Percentiles rank a stretch among this genome's conserved stretches.
These are phyloP conservation scores for Botryotinia narcissicola DNA, from an alignment of 2,329 filamentous ascomycete species.

Conservation along the genomic window DNA sequence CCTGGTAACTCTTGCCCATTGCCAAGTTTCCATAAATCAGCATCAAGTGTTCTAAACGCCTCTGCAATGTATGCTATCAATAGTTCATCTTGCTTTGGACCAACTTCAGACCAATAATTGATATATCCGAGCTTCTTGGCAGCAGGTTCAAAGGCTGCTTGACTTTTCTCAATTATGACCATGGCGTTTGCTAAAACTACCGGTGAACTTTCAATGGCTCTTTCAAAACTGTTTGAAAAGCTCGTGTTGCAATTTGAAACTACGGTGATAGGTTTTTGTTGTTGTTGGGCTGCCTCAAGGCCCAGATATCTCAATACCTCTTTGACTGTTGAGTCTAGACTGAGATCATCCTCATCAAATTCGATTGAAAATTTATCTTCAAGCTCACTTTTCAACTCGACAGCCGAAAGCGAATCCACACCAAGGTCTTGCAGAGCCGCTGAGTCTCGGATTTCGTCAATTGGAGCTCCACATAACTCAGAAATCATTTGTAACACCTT, in stretches of 20 bases:
- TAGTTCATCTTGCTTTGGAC: conserved; percentile 2
- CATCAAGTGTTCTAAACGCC: conserved; percentile 36
- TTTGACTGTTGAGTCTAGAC: conserved; percentile 6
- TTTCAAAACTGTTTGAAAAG: too few species aligned
- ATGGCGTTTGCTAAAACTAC: neutral
- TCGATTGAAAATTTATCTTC: neutral
- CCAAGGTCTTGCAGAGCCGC: conserved; percentile 1
- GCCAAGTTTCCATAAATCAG: conserved; percentile 26
- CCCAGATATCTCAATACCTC: neutral
- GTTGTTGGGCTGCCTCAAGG: neutral
- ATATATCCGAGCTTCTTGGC: neutral
- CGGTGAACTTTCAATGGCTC: neutral
- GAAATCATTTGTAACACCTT: neutral
- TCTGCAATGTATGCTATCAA: conserved; percentile 34
- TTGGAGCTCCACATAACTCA: neutral
- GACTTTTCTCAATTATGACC: neutral
- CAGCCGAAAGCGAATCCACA: conserved; percentile 1
- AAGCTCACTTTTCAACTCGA: conserved; percentile 7
- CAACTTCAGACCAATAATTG: conserved; percentile 5
- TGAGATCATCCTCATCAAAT: neutral
- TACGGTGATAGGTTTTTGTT: neutral
- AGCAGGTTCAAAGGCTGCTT: neutral
- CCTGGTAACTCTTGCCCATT: conserved; percentile 28
- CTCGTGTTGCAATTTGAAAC: neutral
- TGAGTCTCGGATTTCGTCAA: neutral